Percentiles rank a stretch among this genome's conserved stretches.
Conservation (phyloP, 352 stramenopile species). For the Phytophthora sp. region DNA sequence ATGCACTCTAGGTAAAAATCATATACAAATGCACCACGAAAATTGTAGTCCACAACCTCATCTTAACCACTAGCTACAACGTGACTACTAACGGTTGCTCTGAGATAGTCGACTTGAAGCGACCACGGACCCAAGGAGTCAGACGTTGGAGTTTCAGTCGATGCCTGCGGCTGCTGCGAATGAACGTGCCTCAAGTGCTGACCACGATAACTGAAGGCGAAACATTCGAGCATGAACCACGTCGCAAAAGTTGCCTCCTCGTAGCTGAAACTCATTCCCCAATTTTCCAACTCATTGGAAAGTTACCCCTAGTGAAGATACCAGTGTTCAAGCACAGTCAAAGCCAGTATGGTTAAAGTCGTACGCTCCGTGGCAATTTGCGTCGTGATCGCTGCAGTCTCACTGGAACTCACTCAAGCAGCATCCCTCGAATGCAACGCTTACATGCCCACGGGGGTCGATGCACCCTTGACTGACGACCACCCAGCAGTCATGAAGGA, state of each 20-base stretch:
- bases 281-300: slow-evolving; percentile 44
- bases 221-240: slow-evolving; percentile 11
- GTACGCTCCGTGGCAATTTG: slow-evolving; percentile 13
- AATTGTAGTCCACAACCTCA: neutral
- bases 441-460: slow-evolving; percentile 21
- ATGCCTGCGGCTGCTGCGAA: slow-evolving; percentile 21
- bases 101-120: neutral
- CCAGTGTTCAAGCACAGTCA: neutral
- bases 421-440: slow-evolving; percentile 33
- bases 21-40: too few species aligned
- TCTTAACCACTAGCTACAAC: neutral
- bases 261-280: slow-evolving; percentile 27
- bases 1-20: neutral
- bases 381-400: slow-evolving; percentile 18
- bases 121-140: slow-evolving; percentile 5
- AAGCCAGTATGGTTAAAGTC: slow-evolving; percentile 28
- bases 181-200: slow-evolving; percentile 15
- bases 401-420: slow-evolving; percentile 2
- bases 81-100: neutral
- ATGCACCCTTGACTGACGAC: slow-evolving; percentile 23
- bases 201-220: slow-evolving; percentile 23
- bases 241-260: slow-evolving; percentile 20
- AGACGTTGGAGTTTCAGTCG: slow-evolving; percentile 22
- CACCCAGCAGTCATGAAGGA: slow-evolving; percentile 29
- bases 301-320: too few species aligned